Base-by-base conservation (phyloP, 2,329 filamentous ascomycete genomes). In the Colletotrichum eremochloae region DNA sequence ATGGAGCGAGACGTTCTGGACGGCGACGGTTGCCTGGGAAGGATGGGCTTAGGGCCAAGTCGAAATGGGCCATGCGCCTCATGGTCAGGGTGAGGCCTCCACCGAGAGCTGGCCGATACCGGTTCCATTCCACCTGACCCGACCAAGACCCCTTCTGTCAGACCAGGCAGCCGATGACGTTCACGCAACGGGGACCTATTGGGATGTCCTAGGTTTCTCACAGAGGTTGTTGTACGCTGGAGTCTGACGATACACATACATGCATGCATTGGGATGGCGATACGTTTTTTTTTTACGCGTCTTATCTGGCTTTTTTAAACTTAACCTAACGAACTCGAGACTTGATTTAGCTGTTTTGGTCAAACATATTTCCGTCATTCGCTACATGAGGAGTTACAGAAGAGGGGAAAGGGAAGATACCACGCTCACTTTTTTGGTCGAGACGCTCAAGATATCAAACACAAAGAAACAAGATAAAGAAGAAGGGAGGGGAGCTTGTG, bases 181-280 rank as follows among this genome's bases (percentile, higher is more conserved):
- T 36, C 24, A 62, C 7, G 66, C 63, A 67, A 72, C 63, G 46
- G 63, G 72, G 58, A 72, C 62, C 52, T n/a, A 72, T 62, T 61
- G 68, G 66, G 60, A 74, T 44, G 66, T 64, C 70, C 70, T 61
- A 53, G 61, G 67, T 52, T 70, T 72, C 66, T 65, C 60, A 70
- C 61, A 70, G 67, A 72, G 24, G 58, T 58, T 68, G 69, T 72
- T 69, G 70, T 70, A 70, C 70, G 67, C 70, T 72, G 70, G 70
- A 65, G 70, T 65, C 55, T 72, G 70, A 75, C 68, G 73, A 75
- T 74, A 75, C 73, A 75, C 64, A 74, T 53, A 74, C 67, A 74
- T 74, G 72, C 73, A 75, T 74, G 72, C 68, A 72, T 71, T 71
- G 64, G 67, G 61, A 67, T 62, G 68, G 71, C 68, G 65, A 71